Evolutionary conservation across 352 stramenopile species (phyloP), one percentile per base, ranked within the genome.

Genomic region (Phytopythium mirpurense): DNA sequence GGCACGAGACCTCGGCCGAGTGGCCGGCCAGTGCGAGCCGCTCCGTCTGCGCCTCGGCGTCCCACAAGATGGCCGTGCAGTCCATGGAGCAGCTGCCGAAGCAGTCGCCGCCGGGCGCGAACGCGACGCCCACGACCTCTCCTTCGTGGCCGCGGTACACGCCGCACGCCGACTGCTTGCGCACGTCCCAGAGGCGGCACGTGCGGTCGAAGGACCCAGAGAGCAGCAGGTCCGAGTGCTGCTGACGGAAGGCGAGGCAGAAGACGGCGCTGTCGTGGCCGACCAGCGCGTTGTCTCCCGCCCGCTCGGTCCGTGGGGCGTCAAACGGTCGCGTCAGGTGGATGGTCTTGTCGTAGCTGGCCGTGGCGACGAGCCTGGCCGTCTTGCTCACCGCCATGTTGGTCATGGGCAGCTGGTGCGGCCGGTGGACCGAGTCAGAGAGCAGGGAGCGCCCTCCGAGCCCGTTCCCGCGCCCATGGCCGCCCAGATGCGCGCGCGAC

Each of bases 181-280:
- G 29, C 14, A 82, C 62, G 54, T 90, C 68, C 79, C 82, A 92
- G 36, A 92, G 47, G 4, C 82, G 70, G 42, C 78, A 90, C 5
- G 77, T 88, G 62, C 86, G 88, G 64, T 92, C 82, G 45, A 90
- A 92, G 19, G 82, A 90, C 3, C 82, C 82, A 0, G 78, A 89
- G 16, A 88, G 56, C 27, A 88, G 58, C 29, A 65, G 69, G 5
- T 63, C 73, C 7, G 74, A 63, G 29, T 77, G 70, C 5, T 78
- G 75, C 5, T 51, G 69, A 48, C 85, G 82, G 56, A 92, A 87
- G 2, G 77, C 59, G 44, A 89, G 45, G 47, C 73, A 78, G 56
- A 81, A 92, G 40, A 90, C 82, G 10, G 87, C 73, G 18, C 72
- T 67, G 5, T 86, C 73, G 32, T 92, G 82, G 1, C 79, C 82